Base-by-base conservation (phyloP, 1,139 yeast species). In the Suhomyces taliae region DNA sequence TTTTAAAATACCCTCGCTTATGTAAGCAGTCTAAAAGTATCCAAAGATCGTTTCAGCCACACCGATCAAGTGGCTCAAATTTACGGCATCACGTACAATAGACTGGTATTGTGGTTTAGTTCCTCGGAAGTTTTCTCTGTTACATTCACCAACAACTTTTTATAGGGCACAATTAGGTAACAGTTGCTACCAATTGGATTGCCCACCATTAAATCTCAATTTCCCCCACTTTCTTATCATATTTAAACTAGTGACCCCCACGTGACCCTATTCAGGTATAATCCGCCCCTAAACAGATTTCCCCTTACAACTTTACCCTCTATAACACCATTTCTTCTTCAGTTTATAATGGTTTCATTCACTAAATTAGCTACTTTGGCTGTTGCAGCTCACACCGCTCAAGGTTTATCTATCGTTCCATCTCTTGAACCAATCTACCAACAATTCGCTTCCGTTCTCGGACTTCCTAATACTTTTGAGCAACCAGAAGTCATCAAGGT, bases 261-360 rank as follows among this genome's bases (percentile, higher is more conserved):
- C 38, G 31, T 38, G 37, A 34, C 14, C 33, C 9, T 9, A 32
- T 15, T 29, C n/a, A 11, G 32, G 32, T 29, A 29, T 29, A 29
- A n/a, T 6, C 36, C n/a, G 27, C 33, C 41, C 37, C 37, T 29
- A 27, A 27, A 12, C 3, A 8, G 26, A 39, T 34, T 34, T 8
- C 43, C 38, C 38, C 43, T 12, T 24, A 11, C 36, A 27, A 29
- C 36, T 29, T 12, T 35, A 14, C 10, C 34, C 14, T 36, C 27
- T 4, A 14, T 27, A 12, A 14, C 46, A 24, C 27, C 45, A 19
- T 27, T 14, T 32, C n/a, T 29, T 35, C 29, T n/a, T 14, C 40
- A n/a, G 12, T 2, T 33, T 11, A 40, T 15, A 34, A 69, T 68
- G 74, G 72, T 69, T 48, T 57, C 67, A 14, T 46, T 66, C 46